Base-by-base conservation (phyloP, 2,329 filamentous ascomycete species). In the Botrytis sinoallii region DNA sequence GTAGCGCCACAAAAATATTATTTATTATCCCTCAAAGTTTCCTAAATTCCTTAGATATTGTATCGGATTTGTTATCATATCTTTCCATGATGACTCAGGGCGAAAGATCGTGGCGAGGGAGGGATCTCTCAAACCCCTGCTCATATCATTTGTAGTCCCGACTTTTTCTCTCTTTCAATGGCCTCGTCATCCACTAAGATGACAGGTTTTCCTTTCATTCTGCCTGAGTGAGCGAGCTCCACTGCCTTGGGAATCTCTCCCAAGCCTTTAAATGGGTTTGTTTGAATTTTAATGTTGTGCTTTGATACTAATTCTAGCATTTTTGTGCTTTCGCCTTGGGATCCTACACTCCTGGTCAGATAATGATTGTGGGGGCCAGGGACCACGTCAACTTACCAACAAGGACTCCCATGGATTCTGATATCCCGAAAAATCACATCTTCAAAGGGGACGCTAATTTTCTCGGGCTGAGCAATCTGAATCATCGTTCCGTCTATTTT, bases 381-480 rank as follows among this genome's bases (percentile, higher is more conserved):
- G 25, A 72, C 40, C 70, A 42, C 35, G 22, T 22, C 38, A 55
- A 75, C 75, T 73, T 64, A 76, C 78, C 73, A 32, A 65, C 81
- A 46, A 88, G 77, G 77, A 57, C 82, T 84, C 5, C 87, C 87
- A 32, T 83, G 83, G 35, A 89, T 80, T 61, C 82, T 80, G 38
- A 89, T 85, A 77, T 89, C 87, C 10, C 87, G 82, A 78, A 88
- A 87, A 55, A 89, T 82, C 10, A 89, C 77, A 77, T 89, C 86
- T 1, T 78, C 78, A 73, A 83, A 85, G 59, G 82, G 82, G 6
- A 84, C 78, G 35, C 75, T 79, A 9, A 84, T 81, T 14, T 82
- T 81, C 1, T 77, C 79, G 32, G 82, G 82, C 80, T 89, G 88
- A n/a, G 88, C 88, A 66, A 90, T 85, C 79, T 90, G 87, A 2